These are phyloP conservation scores for thale cress (Arabidopsis thaliana) DNA, from an alignment of 345 rosid genomes.

Conservation along the genomic window TAIR10.1 NC_003074.8:131501-132000, in stretches of 20 bases:
- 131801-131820: too few species aligned
- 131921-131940: too few species aligned
- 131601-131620: slow-evolving; percentile 22
- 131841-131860: not conserved
- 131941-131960: too few species aligned
- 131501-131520: too few species aligned
- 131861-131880: too few species aligned
- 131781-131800: not conserved
- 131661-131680: slow-evolving; percentile 13
- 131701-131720: slow-evolving; percentile 29
- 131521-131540: too few species aligned
- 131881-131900: too few species aligned
- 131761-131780: not conserved
- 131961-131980: not conserved
- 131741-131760: slow-evolving; percentile 19
- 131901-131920: too few species aligned
- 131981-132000: slow-evolving; percentile 5
- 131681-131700: not conserved
- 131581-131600: slow-evolving; percentile 6
- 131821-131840: too few species aligned
- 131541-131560: slow-evolving; percentile 11
- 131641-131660: slow-evolving; percentile 3
- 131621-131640: not conserved
- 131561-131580: not conserved
- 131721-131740: slow-evolving; percentile 25